Conservation (phyloP, 2,329 filamentous ascomycete genomes). For the Thelonectria olida region DNA sequence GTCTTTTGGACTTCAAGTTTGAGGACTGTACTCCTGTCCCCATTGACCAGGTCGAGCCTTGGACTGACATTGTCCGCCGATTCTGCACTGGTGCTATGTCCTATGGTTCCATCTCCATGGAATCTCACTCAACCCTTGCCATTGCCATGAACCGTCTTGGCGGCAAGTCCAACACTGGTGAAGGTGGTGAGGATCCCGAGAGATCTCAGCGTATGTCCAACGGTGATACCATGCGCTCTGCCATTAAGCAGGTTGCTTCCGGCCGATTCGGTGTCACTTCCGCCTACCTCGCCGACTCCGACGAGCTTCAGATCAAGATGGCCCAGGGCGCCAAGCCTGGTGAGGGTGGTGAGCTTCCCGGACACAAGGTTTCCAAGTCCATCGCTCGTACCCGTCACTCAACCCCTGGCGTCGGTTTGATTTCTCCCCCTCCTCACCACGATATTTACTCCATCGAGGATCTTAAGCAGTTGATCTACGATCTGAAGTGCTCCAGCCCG, state of each 20-base stretch:
- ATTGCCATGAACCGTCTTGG: slow-evolving; percentile 97
- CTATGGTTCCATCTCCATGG: slow-evolving; percentile 98
- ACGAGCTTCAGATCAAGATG: slow-evolving; percentile 99
- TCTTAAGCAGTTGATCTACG: slow-evolving; percentile 96
- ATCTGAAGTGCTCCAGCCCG: slow-evolving; percentile 95
- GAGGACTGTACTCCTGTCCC: slow-evolving; percentile 85
- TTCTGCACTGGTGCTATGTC: slow-evolving; percentile 99
- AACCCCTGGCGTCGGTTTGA: slow-evolving; percentile 93
- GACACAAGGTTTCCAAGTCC: slow-evolving; percentile 94
- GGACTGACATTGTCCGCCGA: slow-evolving; percentile 96
- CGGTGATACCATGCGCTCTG: slow-evolving; percentile 95
- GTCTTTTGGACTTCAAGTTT: slow-evolving; percentile 95
- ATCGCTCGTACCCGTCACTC: slow-evolving; percentile 96
- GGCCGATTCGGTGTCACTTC: slow-evolving; percentile 96
- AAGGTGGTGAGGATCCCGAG: slow-evolving; percentile 95
- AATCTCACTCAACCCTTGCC: slow-evolving; percentile 94
- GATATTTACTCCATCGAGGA: slow-evolving; percentile 99
- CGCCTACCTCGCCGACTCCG: slow-evolving; percentile 92
- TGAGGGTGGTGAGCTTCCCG: slow-evolving; percentile 95
- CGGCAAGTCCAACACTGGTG: slow-evolving; percentile 96
- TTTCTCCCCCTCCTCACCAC: slow-evolving; percentile 95
- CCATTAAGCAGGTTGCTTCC: slow-evolving; percentile 97
- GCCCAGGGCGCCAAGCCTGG: slow-evolving; percentile 97
- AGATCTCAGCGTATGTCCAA: slow-evolving; percentile 87
- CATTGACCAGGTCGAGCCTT: slow-evolving; percentile 96